Evolutionary conservation across 2,329 filamentous ascomycete species (phyloP), one percentile per base, ranked within the genome.

Genomic region (Monilinia fructicola): DNA sequence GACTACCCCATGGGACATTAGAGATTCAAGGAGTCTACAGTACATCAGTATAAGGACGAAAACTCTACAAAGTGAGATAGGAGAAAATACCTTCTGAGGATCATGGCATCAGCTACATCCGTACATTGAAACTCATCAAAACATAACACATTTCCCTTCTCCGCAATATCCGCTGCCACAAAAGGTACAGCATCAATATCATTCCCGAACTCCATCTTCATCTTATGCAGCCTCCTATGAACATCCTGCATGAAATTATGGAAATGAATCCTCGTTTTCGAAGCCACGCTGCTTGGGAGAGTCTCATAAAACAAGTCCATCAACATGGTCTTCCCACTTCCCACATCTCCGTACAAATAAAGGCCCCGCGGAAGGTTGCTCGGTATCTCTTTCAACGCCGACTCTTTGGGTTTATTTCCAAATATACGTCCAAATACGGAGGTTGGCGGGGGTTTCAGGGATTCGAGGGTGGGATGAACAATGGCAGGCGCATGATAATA

Each of bases 191-290:
- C 92, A 78, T 99, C 95, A 50, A 97, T 85, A 72, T 97, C 93
- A 76, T 88, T 93, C 40, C 95, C 95, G 77, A 96, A 87, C 73
- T 88, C 81, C 85, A 95, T 90, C 81, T 97, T 97, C 79, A 96
- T 89, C 76, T 87, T 87, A 81, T 98, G 95, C 74, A 98, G 81
- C 68, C 94, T 85, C 78, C 90, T 92, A 80, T 99, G 95, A 59
- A 98, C 90, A 78, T 96, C 91, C 78, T 98, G 95, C 95, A 99
- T 99, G 82, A 99, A 99, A 78, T 97, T 97, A 82, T 98, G 93
- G 79, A 99, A 99, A 81, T 99, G 95, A 75, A 99, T 97, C 58
- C 95, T 85, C 56, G 90, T 96, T 81, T 97, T 97, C 42, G 87
- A 87, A 67, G 83, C 85, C 71, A 98, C 93, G 68, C 90, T 89